Percentiles rank a stretch among this genome's conserved stretches.
phyloP scores from a whole-genome alignment of 306 rosid species.

The Morella rubra region DNA sequence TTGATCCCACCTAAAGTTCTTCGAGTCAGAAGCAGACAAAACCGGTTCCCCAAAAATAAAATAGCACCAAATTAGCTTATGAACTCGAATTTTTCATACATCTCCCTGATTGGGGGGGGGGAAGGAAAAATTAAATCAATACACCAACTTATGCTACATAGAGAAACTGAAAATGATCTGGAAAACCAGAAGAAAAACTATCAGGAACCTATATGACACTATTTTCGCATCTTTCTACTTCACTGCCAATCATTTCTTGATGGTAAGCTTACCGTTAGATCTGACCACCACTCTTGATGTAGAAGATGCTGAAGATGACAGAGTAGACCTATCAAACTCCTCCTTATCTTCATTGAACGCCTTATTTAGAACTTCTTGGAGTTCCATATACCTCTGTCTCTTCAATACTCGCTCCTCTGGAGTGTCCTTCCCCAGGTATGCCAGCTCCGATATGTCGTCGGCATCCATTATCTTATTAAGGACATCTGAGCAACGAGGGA shows the following conservation, averaged over 20 bases:
- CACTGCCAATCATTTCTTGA: slow-evolving; percentile 17
- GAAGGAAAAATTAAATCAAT: not conserved
- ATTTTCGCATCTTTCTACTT: slow-evolving; percentile 7
- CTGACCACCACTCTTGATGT: slow-evolving; percentile 43
- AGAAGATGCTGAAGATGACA: slow-evolving; percentile 65
- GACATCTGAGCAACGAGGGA: slow-evolving; percentile 71
- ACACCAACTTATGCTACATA: not conserved
- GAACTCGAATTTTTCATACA: not conserved
- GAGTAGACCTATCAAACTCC: slow-evolving; percentile 44
- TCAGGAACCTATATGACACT: not conserved
- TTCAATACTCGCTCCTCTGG: slow-evolving; percentile 45
- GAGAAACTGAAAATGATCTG: not conserved
- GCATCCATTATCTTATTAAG: slow-evolving; percentile 72
- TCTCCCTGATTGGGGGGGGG: not conserved
- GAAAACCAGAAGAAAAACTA: not conserved
- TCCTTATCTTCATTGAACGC: slow-evolving; percentile 67
- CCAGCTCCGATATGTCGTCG: slow-evolving; percentile 56
- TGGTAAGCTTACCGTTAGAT: slow-evolving; percentile 25
- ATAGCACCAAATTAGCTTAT: not conserved
- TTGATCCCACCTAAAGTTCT: not conserved
- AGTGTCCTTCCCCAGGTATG: slow-evolving; percentile 42
- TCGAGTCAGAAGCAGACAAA: no score
- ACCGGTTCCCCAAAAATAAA: not conserved
- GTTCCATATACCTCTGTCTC: slow-evolving; percentile 52
- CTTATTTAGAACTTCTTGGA: slow-evolving; percentile 51